phyloP scores from a whole-genome alignment of 768 basidiomycete species.

The Hypholoma fasciculare region DNA sequence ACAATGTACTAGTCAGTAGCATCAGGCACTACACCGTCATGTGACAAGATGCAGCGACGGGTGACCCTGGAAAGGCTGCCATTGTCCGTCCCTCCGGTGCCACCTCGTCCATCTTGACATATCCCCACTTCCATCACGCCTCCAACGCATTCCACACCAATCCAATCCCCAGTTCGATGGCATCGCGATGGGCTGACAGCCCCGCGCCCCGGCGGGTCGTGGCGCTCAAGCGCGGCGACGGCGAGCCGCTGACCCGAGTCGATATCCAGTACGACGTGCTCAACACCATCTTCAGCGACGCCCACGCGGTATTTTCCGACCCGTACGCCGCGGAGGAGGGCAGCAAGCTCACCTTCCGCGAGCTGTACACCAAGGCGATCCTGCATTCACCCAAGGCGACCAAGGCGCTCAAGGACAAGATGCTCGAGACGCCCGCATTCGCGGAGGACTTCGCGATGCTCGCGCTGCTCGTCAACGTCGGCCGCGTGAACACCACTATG shows the following conservation, averaged over 20 bases:
- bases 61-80: background rate
- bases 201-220: slow-evolving; percentile 41
- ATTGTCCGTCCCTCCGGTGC: background rate
- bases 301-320: slow-evolving; percentile 53
- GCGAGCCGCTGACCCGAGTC: slow-evolving; percentile 62
- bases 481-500: slow-evolving; percentile 79
- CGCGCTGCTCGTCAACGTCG: slow-evolving; percentile 74
- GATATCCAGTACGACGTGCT: slow-evolving; percentile 85
- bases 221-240: slow-evolving; percentile 57
- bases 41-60: slow-evolving; percentile 12
- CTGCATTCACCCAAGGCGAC: slow-evolving; percentile 66
- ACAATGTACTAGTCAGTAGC: background rate
- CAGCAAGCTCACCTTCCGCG: slow-evolving; percentile 54
- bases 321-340: slow-evolving; percentile 30
- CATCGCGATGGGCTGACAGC: slow-evolving; percentile 38
- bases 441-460: slow-evolving; percentile 76
- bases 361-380: slow-evolving; percentile 54
- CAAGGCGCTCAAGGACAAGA: slow-evolving; percentile 70
- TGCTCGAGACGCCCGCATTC: slow-evolving; percentile 57
- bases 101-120: background rate
- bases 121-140: background rate
- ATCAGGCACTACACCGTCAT: slow-evolving; percentile 18
- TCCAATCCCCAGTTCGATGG: slow-evolving; percentile 11
- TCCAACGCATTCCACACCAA: too few relatives aligned
- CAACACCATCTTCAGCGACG: slow-evolving; percentile 71